Base-by-base conservation (phyloP, 257 asterid species). In the Solanum chilense region DNA sequence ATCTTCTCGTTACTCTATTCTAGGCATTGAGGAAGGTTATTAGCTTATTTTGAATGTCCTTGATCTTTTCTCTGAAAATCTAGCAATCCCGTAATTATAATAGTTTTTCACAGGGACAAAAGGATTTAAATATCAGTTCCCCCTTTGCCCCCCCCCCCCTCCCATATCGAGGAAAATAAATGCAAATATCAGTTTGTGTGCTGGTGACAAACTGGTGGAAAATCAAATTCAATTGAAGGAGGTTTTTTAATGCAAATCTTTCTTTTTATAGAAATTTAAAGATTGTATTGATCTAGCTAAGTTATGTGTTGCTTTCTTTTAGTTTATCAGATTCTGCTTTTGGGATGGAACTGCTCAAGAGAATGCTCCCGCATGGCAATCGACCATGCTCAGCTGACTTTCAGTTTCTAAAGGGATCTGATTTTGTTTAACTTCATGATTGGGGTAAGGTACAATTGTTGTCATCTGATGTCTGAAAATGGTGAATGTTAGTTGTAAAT, bases 311-410 rank as follows among this genome's bases (percentile, higher is more conserved):
- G 91, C 92, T 91, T 94, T 92, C 88, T 93, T 92, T 88, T 88
- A 96, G 99, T 91, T 95, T 99, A 87, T 95, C 99, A 86, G 98
- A 97, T 90, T 95, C 99, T 81, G 98, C 99, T 14, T 97, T 97
- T 84, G 99, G 99, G 88, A 97, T 96, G 93, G 99, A 95, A 87
- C 91, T 97, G 96, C 91, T 97, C 86, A 97, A 96, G 94, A 92
- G 98, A 94, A 97, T 97, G 97, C 99, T 97, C 89, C 98, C 94
- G 89, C 98, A 33, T 98, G 99, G 85, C 98, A 94, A 87, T 98
- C 98, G 12, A 90, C 95, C 20, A 94, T 97, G 97, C 98, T 97
- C 89, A 90, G 98, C 93, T 97, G 94, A 94, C 84, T 62, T 16
- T 56, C 88, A n/a, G 83, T 77, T 86, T 83, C 49, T 76, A 87